Percentiles rank a stretch among this genome's conserved stretches.
Evolutionary conservation across 177 flowering plant species (phyloP).

Genomic region (Telopea speciosissima): DNA sequence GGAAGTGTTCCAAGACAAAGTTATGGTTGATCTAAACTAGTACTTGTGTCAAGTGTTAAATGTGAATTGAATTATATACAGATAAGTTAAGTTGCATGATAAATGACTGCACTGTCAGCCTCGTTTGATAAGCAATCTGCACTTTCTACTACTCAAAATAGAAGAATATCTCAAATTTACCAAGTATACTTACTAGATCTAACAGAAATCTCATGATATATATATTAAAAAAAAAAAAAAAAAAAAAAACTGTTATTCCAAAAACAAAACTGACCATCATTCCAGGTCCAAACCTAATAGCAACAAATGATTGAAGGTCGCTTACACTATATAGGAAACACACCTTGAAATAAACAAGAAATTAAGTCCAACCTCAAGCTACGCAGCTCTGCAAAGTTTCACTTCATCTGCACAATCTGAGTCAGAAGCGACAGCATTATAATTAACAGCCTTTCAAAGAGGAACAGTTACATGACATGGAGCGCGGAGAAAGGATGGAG

Average conservation of each 20-base stretch:
- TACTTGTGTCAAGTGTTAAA: not conserved
- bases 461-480: not conserved
- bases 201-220: slow-evolving; percentile 6
- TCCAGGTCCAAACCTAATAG: slow-evolving; percentile 16
- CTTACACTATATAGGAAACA: slow-evolving; percentile 21
- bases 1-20: too few species aligned
- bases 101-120: not conserved
- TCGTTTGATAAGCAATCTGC: not conserved
- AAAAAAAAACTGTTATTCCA: slow-evolving; percentile 15
- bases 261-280: slow-evolving; percentile 23
- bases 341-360: slow-evolving; percentile 20
- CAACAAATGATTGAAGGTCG: slow-evolving; percentile 14
- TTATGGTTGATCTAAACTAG: not conserved
- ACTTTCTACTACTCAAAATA: slow-evolving; percentile 3
- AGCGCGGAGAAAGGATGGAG: not conserved
- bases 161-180: slow-evolving; percentile 4
- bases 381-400: slow-evolving; percentile 18
- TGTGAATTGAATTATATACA: not conserved
- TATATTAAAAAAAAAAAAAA: slow-evolving; percentile 11
- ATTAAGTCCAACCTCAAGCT: slow-evolving; percentile 23
- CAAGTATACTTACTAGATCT: slow-evolving; percentile 5
- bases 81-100: not conserved
- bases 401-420: slow-evolving; percentile 23
- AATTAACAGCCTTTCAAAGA: not conserved
- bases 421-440: slow-evolving; percentile 2